phyloP scores from a whole-genome alignment of 371 early-diverging fungal species.

The Mucor sp. region DNA sequence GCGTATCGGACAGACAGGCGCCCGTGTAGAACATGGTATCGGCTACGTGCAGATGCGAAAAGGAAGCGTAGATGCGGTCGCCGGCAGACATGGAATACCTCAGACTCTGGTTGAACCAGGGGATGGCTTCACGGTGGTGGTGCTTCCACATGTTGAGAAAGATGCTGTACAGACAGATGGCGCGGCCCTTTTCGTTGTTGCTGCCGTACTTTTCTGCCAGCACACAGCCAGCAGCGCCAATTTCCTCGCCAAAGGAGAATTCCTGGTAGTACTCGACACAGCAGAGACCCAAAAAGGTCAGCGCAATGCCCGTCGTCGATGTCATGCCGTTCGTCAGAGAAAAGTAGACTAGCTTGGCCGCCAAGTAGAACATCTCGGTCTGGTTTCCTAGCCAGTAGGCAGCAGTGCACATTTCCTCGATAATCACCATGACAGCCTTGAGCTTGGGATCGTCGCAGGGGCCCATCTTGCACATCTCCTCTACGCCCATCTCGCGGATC shows the following conservation, averaged over 20 bases:
- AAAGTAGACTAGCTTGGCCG: constrained; percentile 30
- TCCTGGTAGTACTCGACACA: constrained; percentile 27
- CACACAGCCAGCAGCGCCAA: constrained; percentile 35
- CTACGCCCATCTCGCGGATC: constrained; percentile 23
- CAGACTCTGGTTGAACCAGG: constrained; percentile 15
- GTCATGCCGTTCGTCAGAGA: constrained; percentile 34
- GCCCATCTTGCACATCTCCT: constrained; percentile 10
- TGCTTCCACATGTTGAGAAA: constrained; percentile 40
- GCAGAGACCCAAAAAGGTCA: constrained; percentile 33
- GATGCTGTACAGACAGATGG: constrained; percentile 29
- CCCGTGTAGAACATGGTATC: constrained; percentile 27
- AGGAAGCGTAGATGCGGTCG: constrained; percentile 47
- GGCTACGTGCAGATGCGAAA: constrained; percentile 34
- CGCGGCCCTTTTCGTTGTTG: constrained; percentile 40
- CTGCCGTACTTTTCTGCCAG: constrained; percentile 33
- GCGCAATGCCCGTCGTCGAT: constrained; percentile 25
- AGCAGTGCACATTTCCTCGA: constrained; percentile 43
- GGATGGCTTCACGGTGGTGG: constrained; percentile 28
- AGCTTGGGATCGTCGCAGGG: constrained; percentile 28
- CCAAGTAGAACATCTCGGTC: constrained; percentile 38
- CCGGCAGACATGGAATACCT: constrained; percentile 32
- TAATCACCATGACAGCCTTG: constrained; percentile 28
- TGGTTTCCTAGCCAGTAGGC: constrained; percentile 47
- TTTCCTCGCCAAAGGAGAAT: constrained; percentile 33
- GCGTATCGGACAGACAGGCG: constrained; percentile 18